Percentiles rank a stretch among this genome's conserved stretches.
Conservation (phyloP, 805 yeast species). For the Candida ponderosae region DNA sequence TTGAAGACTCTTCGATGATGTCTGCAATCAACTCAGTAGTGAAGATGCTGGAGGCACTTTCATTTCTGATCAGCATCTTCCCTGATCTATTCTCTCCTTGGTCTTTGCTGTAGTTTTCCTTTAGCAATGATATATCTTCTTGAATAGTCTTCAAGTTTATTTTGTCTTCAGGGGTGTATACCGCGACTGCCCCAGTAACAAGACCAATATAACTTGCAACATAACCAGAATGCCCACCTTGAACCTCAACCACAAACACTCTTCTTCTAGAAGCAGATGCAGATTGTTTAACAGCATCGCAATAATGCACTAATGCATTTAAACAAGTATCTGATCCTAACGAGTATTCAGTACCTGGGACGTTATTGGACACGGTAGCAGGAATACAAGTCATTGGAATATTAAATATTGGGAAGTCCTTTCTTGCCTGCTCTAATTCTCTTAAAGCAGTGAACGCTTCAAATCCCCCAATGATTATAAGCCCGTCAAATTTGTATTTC, state of each 20-base stretch:
- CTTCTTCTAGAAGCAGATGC: constrained; percentile 75
- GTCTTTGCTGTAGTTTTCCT: constrained; percentile 50
- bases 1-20: constrained; percentile 51
- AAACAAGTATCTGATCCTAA: constrained; percentile 71
- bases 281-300: constrained; percentile 73
- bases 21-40: constrained; percentile 64
- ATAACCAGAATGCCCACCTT: constrained; percentile 81
- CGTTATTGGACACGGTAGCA: constrained; percentile 74
- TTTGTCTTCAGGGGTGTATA: constrained; percentile 72
- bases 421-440: constrained; percentile 54
- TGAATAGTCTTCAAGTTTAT: constrained; percentile 52
- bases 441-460: constrained; percentile 71
- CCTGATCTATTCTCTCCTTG: constrained; percentile 64
- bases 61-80: constrained; percentile 59
- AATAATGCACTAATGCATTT: constrained; percentile 61
- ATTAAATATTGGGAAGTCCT: constrained; percentile 59
- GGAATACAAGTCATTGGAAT: constrained; percentile 77
- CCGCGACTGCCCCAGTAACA: constrained; percentile 65
- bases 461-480: constrained; percentile 73
- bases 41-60: constrained; percentile 64
- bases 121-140: constrained; percentile 55
- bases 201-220: constrained; percentile 64
- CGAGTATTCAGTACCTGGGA: constrained; percentile 77
- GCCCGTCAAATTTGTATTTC: constrained; percentile 61
- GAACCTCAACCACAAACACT: constrained; percentile 75